These are phyloP conservation scores for Sporothrix pallida DNA, from an alignment of 2,329 filamentous ascomycete genomes.

Conservation along the genomic window DNA sequence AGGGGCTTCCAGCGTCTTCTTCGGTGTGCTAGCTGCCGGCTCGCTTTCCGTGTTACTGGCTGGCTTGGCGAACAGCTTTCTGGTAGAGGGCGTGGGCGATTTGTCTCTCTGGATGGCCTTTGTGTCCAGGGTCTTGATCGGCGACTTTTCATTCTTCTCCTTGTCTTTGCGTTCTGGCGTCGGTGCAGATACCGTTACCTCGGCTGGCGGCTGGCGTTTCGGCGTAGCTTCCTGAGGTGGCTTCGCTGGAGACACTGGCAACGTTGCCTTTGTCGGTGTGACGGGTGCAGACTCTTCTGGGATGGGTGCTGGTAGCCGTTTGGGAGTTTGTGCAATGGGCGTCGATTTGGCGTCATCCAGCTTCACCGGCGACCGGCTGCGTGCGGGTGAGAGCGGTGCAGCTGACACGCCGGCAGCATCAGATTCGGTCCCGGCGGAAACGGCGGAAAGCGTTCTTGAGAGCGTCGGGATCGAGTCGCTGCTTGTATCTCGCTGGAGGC, in stretches of 20 bases:
- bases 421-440: constrained; percentile 49
- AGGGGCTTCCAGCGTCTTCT: constrained; percentile 20
- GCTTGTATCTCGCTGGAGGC: constrained; percentile 55
- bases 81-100: not conserved
- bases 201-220: not conserved
- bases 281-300: constrained; percentile 25
- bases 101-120: constrained; percentile 19
- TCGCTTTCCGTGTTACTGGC: constrained; percentile 5
- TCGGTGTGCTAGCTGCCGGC: constrained; percentile 5
- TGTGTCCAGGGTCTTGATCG: not conserved
- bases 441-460: constrained; percentile 48
- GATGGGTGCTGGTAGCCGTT: constrained; percentile 2
- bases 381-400: not conserved
- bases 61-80: constrained; percentile 21
- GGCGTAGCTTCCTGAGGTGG: constrained; percentile 5
- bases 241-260: not conserved
- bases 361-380: not conserved
- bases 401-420: constrained; percentile 46
- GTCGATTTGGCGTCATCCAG: constrained; percentile 44
- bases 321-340: constrained; percentile 12
- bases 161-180: not conserved
- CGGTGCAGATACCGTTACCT: constrained; percentile 7
- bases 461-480: constrained; percentile 50
- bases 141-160: not conserved
- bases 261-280: constrained; percentile 16